Base-by-base conservation (phyloP, 2,329 filamentous ascomycete genomes). In the Aaosphaeria arxii region DNA sequence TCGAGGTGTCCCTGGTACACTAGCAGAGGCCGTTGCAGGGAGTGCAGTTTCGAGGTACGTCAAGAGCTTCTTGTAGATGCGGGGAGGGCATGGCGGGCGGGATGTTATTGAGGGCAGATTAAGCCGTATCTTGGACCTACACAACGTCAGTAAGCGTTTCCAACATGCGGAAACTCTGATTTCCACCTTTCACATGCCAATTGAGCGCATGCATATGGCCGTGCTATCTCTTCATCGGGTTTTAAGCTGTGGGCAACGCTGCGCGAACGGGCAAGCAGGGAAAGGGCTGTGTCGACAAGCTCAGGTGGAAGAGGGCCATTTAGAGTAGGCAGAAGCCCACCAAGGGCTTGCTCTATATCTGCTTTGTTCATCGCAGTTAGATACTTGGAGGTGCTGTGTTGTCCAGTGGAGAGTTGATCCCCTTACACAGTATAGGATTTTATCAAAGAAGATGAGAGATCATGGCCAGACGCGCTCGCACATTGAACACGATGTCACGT, bases 61-160 rank as follows among this genome's bases (percentile, higher is more conserved):
- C 67, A 91, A 94, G 35, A 97, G 77, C 49, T 89, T 89, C 61
- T 88, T 88, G 75, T 97, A 97, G 45, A 90, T 61, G 28, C 63
- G 66, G 3, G 67, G 65, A 4, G 66, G 65, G 33, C 66, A 69
- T 28, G 67, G 67, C 6, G 67, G 66, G 9, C 64, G 66, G 9
- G 67, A 63, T 7, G 60, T 47, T 30, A 70, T 67, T 28, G 64
- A 46, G 17, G 67, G 62, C 11, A 69, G 56, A 43, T 69, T 69
- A 47, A 70, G 59, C 11, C 61, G 62, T 30, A 59, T 63, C 53
- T 91, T 91, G 36, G 96, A 77, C 45, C 90, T 90, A 49, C 17
- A 24, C 17, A 24, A 24, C 17, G 17, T 24, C 17, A 24, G 17
- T 24, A 24, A 24, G 17, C 5, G 33, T n/a, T 2, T 45, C 50